Evolutionary conservation across 495 filamentous ascomycete genomes (phyloP).

Genomic region (Trichodelitschia bisporula): DNA sequence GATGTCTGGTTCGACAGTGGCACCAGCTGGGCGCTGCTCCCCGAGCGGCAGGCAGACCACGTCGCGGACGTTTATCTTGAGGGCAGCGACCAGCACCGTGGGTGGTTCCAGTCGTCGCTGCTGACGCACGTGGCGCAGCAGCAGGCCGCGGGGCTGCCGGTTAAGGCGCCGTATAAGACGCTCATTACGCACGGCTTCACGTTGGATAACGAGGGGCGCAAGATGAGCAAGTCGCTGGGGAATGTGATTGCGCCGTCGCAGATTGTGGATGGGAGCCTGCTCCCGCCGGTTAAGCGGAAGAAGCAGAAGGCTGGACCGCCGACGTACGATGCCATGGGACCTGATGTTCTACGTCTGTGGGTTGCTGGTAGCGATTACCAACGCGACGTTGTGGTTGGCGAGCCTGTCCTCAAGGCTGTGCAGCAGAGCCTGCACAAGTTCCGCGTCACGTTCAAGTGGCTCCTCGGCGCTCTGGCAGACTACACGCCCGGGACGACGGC

Average conservation of each 20-base stretch:
- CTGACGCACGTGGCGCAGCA: constrained; percentile 54
- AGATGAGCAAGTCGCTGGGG: constrained; percentile 98
- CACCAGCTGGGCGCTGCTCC: constrained; percentile 61
- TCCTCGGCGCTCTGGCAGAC: constrained; percentile 53
- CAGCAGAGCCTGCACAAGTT: constrained; percentile 61
- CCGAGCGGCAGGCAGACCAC: constrained; percentile 15
- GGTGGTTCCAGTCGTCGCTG: constrained; percentile 99
- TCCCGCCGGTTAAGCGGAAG: constrained; percentile 30
- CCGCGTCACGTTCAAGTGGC: constrained; percentile 64
- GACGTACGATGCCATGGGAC: constrained; percentile 35
- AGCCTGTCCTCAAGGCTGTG: constrained; percentile 45
- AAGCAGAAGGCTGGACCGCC: constrained; percentile 21
- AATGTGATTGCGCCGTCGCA: constrained; percentile 61
- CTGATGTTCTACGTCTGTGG: constrained; percentile 83
- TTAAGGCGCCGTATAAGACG: constrained; percentile 46
- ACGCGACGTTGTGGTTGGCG: constrained; percentile 54
- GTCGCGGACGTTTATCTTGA: constrained; percentile 80
- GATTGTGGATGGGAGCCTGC: constrained; percentile 58
- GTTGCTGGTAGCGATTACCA: constrained; percentile 81
- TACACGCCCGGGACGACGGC: constrained; percentile 18
- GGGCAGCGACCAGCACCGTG: constrained; percentile 84
- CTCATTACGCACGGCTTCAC: constrained; percentile 92
- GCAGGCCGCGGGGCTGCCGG: constrained; percentile 10
- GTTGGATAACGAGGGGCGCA: constrained; percentile 64
- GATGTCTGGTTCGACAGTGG: constrained; percentile 99